Conservation (phyloP, 768 basidiomycete genomes). For the Daedalea quercina region DNA sequence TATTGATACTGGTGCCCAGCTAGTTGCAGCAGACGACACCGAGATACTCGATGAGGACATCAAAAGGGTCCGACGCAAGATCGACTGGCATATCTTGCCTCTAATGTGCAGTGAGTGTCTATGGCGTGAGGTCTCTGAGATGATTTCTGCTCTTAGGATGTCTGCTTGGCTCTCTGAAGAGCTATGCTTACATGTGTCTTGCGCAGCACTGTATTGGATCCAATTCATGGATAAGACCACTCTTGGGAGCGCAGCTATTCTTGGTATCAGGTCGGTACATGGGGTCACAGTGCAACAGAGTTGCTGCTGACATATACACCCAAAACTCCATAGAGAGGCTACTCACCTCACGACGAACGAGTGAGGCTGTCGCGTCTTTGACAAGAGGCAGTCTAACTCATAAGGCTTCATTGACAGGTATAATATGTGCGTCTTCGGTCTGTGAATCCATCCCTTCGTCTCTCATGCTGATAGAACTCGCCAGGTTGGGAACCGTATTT, state of each 20-base stretch:
- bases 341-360: constrained; percentile 61
- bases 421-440: not conserved
- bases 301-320: no score
- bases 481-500: constrained; percentile 66
- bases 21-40: not conserved
- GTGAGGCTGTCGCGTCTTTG: constrained; percentile 27
- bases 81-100: constrained; percentile 61
- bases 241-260: constrained; percentile 57
- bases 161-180: constrained; percentile 1
- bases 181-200: constrained; percentile 15
- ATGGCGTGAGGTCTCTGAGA: constrained; percentile 20
- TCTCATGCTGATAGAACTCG: constrained; percentile 49
- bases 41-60: constrained; percentile 26
- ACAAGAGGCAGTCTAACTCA: not conserved
- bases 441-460: constrained; percentile 31
- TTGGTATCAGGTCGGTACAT: constrained; percentile 54
- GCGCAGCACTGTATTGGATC: constrained; percentile 40
- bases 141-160: not conserved
- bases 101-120: constrained; percentile 48
- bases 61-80: constrained; percentile 59
- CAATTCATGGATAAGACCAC: constrained; percentile 79
- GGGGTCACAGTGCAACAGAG: not conserved
- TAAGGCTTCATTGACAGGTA: not conserved
- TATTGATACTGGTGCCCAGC: not conserved
- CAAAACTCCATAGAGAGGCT: constrained; percentile 18